Percentiles rank a stretch among this genome's conserved stretches.
phyloP scores from a whole-genome alignment of 192 early-diverging fungal genomes.

The Backusella morwellensis region DNA sequence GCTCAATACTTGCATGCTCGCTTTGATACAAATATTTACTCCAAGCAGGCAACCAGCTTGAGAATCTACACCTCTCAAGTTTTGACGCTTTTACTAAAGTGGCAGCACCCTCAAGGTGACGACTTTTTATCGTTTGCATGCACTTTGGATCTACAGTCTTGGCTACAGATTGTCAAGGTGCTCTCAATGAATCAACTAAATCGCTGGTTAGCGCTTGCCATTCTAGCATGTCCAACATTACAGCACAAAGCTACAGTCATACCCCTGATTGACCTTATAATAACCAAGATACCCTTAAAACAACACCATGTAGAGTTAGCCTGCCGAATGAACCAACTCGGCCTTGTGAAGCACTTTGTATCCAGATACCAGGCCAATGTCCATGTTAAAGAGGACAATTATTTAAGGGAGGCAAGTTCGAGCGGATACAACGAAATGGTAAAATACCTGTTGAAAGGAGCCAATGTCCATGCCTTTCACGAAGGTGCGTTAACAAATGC shows the following conservation, averaged over 20 bases:
- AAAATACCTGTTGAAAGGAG: background rate
- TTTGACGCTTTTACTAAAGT: background rate
- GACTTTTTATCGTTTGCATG: background rate
- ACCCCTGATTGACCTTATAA: background rate
- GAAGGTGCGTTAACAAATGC: background rate
- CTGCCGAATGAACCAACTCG: background rate
- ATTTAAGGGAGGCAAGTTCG: background rate
- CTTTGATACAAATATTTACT: background rate
- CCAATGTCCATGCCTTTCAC: background rate
- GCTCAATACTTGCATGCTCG: background rate
- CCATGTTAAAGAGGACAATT: background rate
- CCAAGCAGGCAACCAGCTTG: background rate
- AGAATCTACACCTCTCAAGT: background rate
- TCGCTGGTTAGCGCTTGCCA: background rate
- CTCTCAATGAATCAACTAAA: background rate
- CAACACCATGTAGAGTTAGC: background rate
- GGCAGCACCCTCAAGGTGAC: background rate
- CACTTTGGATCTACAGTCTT: background rate
- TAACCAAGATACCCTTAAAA: background rate
- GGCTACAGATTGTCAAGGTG: background rate
- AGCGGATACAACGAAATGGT: background rate
- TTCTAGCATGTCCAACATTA: background rate
- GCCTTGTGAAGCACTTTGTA: background rate
- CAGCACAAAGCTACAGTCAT: background rate
- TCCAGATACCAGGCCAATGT: background rate